Evolutionary conservation across 768 basidiomycete genomes (phyloP).

Genomic region (Mycena leptocephala): DNA sequence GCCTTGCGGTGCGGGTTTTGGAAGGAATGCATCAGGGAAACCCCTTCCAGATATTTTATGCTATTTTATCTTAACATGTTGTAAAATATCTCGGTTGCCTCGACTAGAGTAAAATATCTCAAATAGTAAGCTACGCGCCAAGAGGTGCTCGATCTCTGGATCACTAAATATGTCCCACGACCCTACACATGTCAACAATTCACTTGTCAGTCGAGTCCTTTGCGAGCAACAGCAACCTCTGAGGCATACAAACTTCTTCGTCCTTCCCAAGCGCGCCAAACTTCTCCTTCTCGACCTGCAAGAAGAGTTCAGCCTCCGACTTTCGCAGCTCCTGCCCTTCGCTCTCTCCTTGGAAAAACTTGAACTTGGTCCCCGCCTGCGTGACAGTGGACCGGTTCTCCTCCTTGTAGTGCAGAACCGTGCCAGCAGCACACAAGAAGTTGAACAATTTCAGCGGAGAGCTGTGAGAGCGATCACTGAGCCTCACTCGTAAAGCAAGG

Average conservation of each 20-base stretch:
- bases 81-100: too few relatives aligned
- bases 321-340: constrained; percentile 29
- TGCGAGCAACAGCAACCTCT: constrained; percentile 28
- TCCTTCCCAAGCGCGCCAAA: constrained; percentile 19
- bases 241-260: constrained; percentile 29
- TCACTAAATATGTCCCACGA: too few relatives aligned
- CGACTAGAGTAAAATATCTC: too few relatives aligned
- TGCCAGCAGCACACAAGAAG: constrained; percentile 26
- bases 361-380: constrained; percentile 27
- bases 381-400: constrained; percentile 9
- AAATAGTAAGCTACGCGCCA: too few relatives aligned
- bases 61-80: too few relatives aligned
- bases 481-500: neutral
- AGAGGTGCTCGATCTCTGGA: too few relatives aligned
- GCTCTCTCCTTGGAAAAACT: constrained; percentile 31
- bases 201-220: constrained; percentile 17
- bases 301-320: constrained; percentile 7
- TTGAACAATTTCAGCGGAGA: constrained; percentile 31
- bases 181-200: constrained; percentile 4
- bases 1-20: too few relatives aligned
- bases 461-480: constrained; percentile 14
- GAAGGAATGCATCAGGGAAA: too few relatives aligned
- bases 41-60: too few relatives aligned
- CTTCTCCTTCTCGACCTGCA: constrained; percentile 22
- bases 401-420: constrained; percentile 31